Base-by-base conservation (phyloP, 2,329 filamentous ascomycete genomes). In the Furcasterigmium sp. region DNA sequence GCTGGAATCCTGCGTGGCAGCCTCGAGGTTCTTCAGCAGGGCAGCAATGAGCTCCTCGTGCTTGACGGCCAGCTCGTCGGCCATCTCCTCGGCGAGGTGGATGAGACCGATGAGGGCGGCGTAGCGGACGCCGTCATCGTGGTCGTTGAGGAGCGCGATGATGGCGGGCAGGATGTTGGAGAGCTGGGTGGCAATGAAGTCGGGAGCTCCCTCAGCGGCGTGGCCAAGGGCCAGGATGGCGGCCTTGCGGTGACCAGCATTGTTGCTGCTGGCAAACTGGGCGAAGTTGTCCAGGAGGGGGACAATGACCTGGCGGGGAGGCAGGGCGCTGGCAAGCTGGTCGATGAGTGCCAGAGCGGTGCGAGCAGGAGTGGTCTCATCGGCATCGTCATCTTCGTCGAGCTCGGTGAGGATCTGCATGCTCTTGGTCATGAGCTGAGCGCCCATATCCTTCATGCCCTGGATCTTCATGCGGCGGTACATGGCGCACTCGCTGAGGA, bases 391-490 rank as follows among this genome's bases (percentile, higher is more conserved):
- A 43, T 91, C 84, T 32, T 87, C 82, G 43, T 88, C 86, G 17
- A 97, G 80, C 72, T 97, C 91, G 8, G 90, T 89, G 48, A 91
- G 82, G 54, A 97, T 91, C 59, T 91, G 80, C 65, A 97, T 80
- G 59, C 86, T 83, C 71, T 91, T 93, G 61, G 85, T 75, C 54
- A 91, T 96, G 53, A 98, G 78, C 62, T 89, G 81, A 56, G 91
- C 83, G 46, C 89, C 91, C 62, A 97, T 81, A 44, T 80, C 77
- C 62, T 84, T 85, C 68, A 96, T 84, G 48, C 79, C 87, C 70
- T 97, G 93, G 43, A 97, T 84, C 78, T 96, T 96, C 70, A 96
- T 84, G 65, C 93, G 94, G 59, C 91, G 84, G 72, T 91, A 96
- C 51, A 87, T 84, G 21, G 95, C 87, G 51, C 82, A 85, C 71